phyloP scores from a whole-genome alignment of 2,329 filamentous ascomycete species.

The Lachnellula hyalina region DNA sequence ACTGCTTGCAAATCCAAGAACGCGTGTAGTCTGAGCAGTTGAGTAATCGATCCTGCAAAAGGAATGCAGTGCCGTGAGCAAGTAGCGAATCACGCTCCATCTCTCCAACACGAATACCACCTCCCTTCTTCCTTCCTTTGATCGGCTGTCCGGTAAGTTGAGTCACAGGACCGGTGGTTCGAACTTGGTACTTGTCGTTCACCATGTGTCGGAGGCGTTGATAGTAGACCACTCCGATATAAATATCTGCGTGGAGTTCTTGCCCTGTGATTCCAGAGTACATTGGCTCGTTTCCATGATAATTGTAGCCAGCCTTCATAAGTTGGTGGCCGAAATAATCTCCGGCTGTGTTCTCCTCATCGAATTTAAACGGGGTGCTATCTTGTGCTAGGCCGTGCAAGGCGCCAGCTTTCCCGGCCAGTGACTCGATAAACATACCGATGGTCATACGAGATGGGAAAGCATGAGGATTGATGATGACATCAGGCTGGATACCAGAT shows the following conservation, averaged over 20 bases:
- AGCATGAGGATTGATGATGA: constrained; percentile 99
- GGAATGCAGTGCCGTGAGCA: constrained; percentile 89
- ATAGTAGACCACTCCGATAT: constrained; percentile 96
- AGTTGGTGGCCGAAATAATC: constrained; percentile 97
- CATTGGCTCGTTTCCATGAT: constrained; percentile 97
- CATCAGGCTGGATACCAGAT: constrained; percentile 90
- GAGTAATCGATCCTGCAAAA: constrained; percentile 90
- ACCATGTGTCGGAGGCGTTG: constrained; percentile 98
- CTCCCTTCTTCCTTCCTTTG: constrained; percentile 92
- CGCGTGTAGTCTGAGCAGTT: constrained; percentile 94
- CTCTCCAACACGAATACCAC: constrained; percentile 97
- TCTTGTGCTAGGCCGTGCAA: constrained; percentile 96
- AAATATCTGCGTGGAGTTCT: constrained; percentile 91
- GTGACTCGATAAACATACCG: constrained; percentile 96
- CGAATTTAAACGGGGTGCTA: constrained; percentile 90
- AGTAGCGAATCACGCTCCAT: constrained; percentile 97
- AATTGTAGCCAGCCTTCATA: constrained; percentile 93
- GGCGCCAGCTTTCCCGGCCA: constrained; percentile 90
- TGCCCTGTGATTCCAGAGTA: constrained; percentile 96
- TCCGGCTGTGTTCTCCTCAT: constrained; percentile 83
- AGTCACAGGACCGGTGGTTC: constrained; percentile 90
- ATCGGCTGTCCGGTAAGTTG: constrained; percentile 90
- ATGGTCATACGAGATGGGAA: constrained; percentile 99
- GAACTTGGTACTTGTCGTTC: constrained; percentile 98
- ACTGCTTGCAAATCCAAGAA: constrained; percentile 82